Evolutionary conservation across 2,329 filamentous ascomycete genomes (phyloP).

Genomic region (Aspergillus novofumigatus): DNA sequence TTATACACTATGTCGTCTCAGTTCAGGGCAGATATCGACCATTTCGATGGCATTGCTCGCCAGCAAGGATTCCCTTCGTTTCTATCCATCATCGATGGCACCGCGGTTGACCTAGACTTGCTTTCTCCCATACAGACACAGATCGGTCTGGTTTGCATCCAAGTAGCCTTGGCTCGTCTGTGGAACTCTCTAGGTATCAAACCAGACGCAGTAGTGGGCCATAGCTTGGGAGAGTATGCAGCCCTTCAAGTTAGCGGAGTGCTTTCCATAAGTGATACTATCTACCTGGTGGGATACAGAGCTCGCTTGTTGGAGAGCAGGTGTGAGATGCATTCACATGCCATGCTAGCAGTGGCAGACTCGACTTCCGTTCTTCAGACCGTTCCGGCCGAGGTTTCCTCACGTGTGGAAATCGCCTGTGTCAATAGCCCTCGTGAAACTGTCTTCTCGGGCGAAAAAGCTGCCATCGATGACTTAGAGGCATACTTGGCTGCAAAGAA

Average conservation of each 20-base stretch:
- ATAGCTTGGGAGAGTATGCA: conserved; percentile 42
- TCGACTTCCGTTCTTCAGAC: conserved; percentile 32
- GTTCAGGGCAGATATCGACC: conserved; percentile 29
- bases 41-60: conserved; percentile 29
- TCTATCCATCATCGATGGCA: conserved; percentile 31
- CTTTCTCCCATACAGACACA: conserved; percentile 28
- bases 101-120: conserved; percentile 25
- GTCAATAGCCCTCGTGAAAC: conserved; percentile 42
- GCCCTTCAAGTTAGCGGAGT: conserved; percentile 38
- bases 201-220: conserved; percentile 38
- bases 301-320: conserved; percentile 37
- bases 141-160: conserved; percentile 35
- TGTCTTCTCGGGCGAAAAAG: conserved; percentile 36
- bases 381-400: neutral
- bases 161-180: conserved; percentile 37
- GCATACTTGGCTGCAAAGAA: conserved; percentile 32
- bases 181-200: conserved; percentile 34
- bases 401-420: conserved; percentile 27
- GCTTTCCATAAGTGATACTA: conserved; percentile 34
- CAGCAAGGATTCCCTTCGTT: conserved; percentile 36
- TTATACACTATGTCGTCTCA: conserved; percentile 24
- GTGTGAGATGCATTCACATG: conserved; percentile 39
- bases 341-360: conserved; percentile 43
- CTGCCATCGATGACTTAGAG: conserved; percentile 34
- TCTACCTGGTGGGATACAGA: conserved; percentile 38